Evolutionary conservation across 345 rosid species (phyloP), one percentile per base, ranked within the genome.

Genomic region (Pistacia atlantica): DNA sequence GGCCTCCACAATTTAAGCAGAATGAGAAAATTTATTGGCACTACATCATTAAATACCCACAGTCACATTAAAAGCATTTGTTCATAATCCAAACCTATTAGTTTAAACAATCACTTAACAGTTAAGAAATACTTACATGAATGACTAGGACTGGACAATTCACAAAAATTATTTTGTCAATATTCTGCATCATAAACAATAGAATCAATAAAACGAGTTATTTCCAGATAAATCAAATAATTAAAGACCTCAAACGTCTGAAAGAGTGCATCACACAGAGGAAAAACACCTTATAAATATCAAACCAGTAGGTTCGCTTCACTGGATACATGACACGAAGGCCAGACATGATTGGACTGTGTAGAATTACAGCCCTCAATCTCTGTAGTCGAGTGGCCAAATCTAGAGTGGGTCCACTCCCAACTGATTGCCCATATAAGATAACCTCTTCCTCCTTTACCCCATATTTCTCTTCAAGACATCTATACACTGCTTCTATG

Each of bases 391-490:
- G 85, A 54, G 90, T 79, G 80, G 99, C 96, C 77, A 95, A 77
- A 72, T 95, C 97, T 76, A 93, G 85, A 76, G 98, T 92, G 49
- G 99, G 98, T 28, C 99, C 99, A 75, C 98, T 95, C 60, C 98
- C 98, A 51, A 95, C 95, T 10, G 98, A 94, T 75, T 94, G 97
- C 46, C 98, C 98, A 58, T 95, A 95, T 77, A 95, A 86, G 77
- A 95, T 87, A 52, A 90, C 88, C 85, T 93, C 90, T 82, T 93
- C 94, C 84, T 95, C 90, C 83, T 89, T 92, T 20, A 83, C 90
- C 56, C 91, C 94, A 60, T 93, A 95, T 77, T 80, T 88, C 73
- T 93, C 92, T 66, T 82, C 88, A 66, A 93, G 92, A 76, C 93
- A 95, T 83, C 88, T 87, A 84, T 90, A 93, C n/a, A 81, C 94